Evolutionary conservation across 108 stramenopile genomes (phyloP).

Genomic region (Cyclotella distinguenda): DNA sequence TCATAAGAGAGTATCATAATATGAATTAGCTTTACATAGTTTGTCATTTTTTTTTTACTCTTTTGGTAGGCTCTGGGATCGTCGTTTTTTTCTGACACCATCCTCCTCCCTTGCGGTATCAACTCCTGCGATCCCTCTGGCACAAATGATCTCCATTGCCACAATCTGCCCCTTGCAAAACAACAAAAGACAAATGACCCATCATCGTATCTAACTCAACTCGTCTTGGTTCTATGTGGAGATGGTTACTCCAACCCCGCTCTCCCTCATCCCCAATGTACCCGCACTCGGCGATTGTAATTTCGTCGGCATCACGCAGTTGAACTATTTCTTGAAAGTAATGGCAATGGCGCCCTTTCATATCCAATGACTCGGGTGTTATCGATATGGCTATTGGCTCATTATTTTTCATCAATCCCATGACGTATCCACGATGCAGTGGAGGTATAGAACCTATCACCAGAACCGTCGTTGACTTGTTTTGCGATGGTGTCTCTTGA

Average conservation of each 20-base stretch:
- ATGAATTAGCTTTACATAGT: too few species aligned
- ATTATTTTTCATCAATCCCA: constrained; percentile 34
- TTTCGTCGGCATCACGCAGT: constrained; percentile 34
- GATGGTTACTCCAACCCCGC: constrained; percentile 35
- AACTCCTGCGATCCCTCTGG: background rate
- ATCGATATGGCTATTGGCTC: constrained; percentile 38
- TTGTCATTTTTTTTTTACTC: too few species aligned
- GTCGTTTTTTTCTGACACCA: too few species aligned
- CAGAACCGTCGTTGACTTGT: constrained; percentile 18
- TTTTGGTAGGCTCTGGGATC: too few species aligned
- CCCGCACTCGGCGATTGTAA: constrained; percentile 37
- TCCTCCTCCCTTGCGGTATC: background rate
- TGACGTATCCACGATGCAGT: constrained; percentile 32
- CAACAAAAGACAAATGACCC: constrained; percentile 42
- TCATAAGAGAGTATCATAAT: too few species aligned
- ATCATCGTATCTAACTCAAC: constrained; percentile 41
- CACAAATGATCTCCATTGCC: background rate
- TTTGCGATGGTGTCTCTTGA: constrained; percentile 1
- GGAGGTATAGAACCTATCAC: constrained; percentile 43
- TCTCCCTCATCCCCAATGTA: constrained; percentile 34
- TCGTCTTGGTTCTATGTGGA: constrained; percentile 26
- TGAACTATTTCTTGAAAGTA: constrained; percentile 49
- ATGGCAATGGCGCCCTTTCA: constrained; percentile 47
- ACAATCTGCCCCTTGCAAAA: constrained; percentile 11
- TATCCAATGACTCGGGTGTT: constrained; percentile 42